phyloP scores from a whole-genome alignment of 192 early-diverging fungal genomes.

The Coemansia furcata region DNA sequence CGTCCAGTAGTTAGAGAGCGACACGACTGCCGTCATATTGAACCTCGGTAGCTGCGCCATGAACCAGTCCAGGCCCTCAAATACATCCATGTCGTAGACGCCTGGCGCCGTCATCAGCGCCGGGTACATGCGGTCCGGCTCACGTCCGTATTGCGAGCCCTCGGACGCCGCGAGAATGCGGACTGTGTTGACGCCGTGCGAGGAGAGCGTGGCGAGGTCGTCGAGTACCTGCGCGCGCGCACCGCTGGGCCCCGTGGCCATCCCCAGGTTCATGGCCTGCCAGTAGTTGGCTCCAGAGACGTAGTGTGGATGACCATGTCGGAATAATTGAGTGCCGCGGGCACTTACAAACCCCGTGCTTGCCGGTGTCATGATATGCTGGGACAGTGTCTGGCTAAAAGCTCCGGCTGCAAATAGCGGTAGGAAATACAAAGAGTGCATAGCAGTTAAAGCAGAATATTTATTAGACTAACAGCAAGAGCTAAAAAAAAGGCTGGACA shows the following conservation, averaged over 20 bases:
- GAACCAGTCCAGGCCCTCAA: constrained; percentile 64
- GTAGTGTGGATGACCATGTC: constrained; percentile 26
- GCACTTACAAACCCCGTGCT: constrained; percentile 44
- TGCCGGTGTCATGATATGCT: background rate
- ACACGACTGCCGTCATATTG: constrained; percentile 60
- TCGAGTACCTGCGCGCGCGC: constrained; percentile 52
- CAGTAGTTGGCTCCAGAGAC: constrained; percentile 68
- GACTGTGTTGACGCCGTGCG: constrained; percentile 58
- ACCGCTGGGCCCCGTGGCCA: constrained; percentile 43
- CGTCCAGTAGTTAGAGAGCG: constrained; percentile 67
- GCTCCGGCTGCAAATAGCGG: background rate
- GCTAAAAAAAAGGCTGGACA: too few species aligned
- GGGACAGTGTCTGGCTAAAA: background rate
- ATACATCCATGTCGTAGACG: constrained; percentile 56
- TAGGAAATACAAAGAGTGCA: background rate
- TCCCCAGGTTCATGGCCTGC: constrained; percentile 72
- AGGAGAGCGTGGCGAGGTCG: constrained; percentile 53
- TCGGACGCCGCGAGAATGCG: constrained; percentile 64
- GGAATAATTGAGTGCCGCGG: constrained; percentile 36
- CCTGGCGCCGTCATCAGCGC: constrained; percentile 57
- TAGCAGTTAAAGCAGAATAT: background rate
- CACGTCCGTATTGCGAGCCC: constrained; percentile 52
- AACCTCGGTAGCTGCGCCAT: constrained; percentile 54
- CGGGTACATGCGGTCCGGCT: constrained; percentile 60
- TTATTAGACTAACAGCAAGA: background rate